A percentile compares a stretch with the other conserved stretches of the same genome.
Evolutionary conservation across 2,329 filamentous ascomycete genomes (phyloP).

Genomic region (Aspergillus japonicus): DNA sequence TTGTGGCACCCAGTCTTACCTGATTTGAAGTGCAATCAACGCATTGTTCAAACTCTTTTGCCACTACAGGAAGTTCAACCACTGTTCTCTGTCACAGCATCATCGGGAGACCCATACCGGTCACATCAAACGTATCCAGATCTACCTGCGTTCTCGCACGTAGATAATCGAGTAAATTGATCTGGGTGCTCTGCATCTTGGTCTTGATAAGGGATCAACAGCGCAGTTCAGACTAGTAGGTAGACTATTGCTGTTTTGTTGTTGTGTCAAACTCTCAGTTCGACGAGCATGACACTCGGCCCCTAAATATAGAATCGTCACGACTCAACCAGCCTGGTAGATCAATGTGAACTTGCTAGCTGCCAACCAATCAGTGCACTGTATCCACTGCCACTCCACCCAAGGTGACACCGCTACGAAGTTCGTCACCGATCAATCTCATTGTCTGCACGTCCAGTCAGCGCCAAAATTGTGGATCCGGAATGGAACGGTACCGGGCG

Average conservation of each 20-base stretch:
- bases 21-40: constrained; percentile 11
- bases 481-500: background rate
- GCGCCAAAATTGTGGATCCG: background rate
- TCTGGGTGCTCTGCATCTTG: background rate
- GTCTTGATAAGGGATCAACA: background rate
- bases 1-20: background rate
- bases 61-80: background rate
- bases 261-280: background rate
- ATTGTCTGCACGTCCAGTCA: background rate
- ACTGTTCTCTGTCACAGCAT: background rate
- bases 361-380: background rate
- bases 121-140: background rate
- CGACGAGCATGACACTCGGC: background rate
- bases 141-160: constrained; percentile 1
- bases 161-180: background rate
- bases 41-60: background rate
- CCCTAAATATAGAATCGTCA: background rate
- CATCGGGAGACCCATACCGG: background rate
- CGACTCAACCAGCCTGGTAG: background rate
- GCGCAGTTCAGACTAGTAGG: too few relatives aligned
- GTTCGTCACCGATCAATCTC: background rate
- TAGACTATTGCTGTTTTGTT: background rate
- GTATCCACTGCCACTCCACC: background rate
- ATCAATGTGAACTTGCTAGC: background rate
- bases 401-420: background rate